Base-by-base conservation (phyloP, 441 rosid genomes). In the Mallotus japonicus region DNA sequence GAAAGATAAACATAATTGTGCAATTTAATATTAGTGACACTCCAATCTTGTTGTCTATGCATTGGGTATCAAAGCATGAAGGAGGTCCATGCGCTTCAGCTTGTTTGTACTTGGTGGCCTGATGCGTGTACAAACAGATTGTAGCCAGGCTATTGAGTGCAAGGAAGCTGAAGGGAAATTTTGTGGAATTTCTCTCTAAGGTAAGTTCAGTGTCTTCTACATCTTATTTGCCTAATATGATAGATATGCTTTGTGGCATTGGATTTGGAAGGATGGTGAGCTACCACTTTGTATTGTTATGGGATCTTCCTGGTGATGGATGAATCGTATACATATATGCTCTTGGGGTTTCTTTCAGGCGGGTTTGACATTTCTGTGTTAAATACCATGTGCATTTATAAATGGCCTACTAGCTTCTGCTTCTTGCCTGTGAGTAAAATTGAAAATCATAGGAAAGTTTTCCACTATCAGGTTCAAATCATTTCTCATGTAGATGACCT, bases 81-180 rank as follows among this genome's bases (percentile, higher is more conserved):
- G 8, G 9, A 53, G 37, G 20, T 2, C 47, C 62, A 47, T 63
- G 16, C 15, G 10, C 49, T 24, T 47, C 20, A 12, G 56, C 49
- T 65, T 73, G 47, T 69, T 69, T 42, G 65, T 8, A 75, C 53
- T 34, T 46, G 28, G 44, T 32, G 17, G 65, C 37, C 49, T 65
- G 64, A 73, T 67, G 58, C 8, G 57, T 44, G 32, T 2, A 40
- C 8, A 22, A 20, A 47, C 70, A 32, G 24, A 76, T 60, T 16
- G 68, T 20, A 65, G 58, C 55, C 55, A 53, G 61, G 72, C 68
- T 51, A 22, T 53, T 67, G 69, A 65, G 72, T 59, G 40, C 34
- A 53, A 37, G 53, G 73, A 56, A 58, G 49, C 53, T n/a, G 50
- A 56, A 67, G 3, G 32, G 11, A 16, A 9, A 1, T 71, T 20